Evolutionary conservation across 73 alveolate genomes (phyloP), one percentile per base, ranked within the genome.

Genomic region (Tetrahymena malaccensis): DNA sequence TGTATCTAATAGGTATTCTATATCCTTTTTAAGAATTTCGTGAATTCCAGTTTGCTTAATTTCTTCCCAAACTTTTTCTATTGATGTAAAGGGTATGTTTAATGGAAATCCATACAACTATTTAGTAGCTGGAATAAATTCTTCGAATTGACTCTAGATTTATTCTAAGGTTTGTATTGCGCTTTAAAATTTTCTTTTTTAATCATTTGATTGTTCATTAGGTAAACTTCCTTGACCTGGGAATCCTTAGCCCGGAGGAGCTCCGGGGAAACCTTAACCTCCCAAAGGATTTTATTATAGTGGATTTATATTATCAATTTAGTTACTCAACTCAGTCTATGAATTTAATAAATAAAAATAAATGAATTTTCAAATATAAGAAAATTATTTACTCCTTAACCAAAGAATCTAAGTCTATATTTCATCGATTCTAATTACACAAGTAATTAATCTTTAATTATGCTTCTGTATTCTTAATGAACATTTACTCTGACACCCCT

Each of bases 1-100:
- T 31, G 98, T 98, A 33, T 98, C 97, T 94, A 99, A 94, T 56
- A 97, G 93, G 93, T 98, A 98, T 96, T 98, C 99, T 89, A 98
- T 97, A 85, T 98, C 97, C 55, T 97, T 98, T 85, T 98, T 99
- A 85, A 97, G 98, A 57, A 99, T 98, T 95, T 98, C 97, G 89
- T 98, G 99, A 34, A 98, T 97, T 93, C 98, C 99, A 11, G 99
- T 99, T 56, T 98, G 97, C 96, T 98, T 98, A 40, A 99, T 98
- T 96, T 98, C 99, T 97, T 98, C 99, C 99, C 99, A 99, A 21
- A 99, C 97, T 96, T 97, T 96, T 70, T 96, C 98, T 93, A 97
- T 94, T 21, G 98, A 96, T 10, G 98, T 97, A 94, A 96, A 99
- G 0, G 99, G 94, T 35, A 96, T 94, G 94, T 99, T 98, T 25